phyloP scores from a whole-genome alignment of 441 rosid species.

The Erodium trifolium region DNA sequence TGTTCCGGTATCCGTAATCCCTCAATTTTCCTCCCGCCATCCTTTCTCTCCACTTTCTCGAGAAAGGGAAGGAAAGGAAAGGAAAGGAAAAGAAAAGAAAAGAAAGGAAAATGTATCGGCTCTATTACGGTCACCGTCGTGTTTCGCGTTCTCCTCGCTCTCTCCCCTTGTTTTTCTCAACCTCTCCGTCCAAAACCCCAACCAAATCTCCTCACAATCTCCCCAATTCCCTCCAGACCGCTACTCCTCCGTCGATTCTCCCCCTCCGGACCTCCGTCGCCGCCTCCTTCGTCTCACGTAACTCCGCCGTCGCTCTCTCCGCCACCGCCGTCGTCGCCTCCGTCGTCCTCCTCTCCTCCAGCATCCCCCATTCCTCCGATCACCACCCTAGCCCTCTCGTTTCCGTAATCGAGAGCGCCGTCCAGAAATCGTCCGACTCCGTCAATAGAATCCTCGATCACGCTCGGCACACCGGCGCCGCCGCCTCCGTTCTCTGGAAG shows the following conservation, averaged over 20 bases:
- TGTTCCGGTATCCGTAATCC: too few relatives aligned
- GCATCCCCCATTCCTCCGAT: slow-evolving; percentile 12
- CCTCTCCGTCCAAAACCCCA: not conserved
- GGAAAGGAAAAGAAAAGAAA: too few relatives aligned
- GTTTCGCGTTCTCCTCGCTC: not conserved
- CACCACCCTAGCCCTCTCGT: slow-evolving; percentile 31
- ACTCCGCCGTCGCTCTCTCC: slow-evolving; percentile 41
- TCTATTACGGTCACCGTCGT: not conserved
- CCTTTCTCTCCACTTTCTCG: too few relatives aligned
- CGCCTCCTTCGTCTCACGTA: slow-evolving; percentile 25
- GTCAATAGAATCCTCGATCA: slow-evolving; percentile 48
- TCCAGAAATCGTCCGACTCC: slow-evolving; percentile 55
- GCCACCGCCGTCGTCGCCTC: slow-evolving; percentile 56
- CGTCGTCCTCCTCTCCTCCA: slow-evolving; percentile 23
- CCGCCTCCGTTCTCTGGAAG: slow-evolving; percentile 86
- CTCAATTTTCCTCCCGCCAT: too few relatives aligned
- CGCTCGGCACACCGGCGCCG: slow-evolving; percentile 60
- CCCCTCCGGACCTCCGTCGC: slow-evolving; percentile 10
- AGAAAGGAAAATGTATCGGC: not conserved
- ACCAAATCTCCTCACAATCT: not conserved
- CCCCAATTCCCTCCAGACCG: slow-evolving; percentile 11
- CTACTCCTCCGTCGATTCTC: slow-evolving; percentile 17
- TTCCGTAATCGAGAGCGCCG: slow-evolving; percentile 35
- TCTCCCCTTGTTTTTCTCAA: not conserved
- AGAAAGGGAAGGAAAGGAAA: too few relatives aligned